These are phyloP conservation scores for Entonaema liquescens DNA, from an alignment of 495 filamentous ascomycete species.

Conservation along the genomic window DNA sequence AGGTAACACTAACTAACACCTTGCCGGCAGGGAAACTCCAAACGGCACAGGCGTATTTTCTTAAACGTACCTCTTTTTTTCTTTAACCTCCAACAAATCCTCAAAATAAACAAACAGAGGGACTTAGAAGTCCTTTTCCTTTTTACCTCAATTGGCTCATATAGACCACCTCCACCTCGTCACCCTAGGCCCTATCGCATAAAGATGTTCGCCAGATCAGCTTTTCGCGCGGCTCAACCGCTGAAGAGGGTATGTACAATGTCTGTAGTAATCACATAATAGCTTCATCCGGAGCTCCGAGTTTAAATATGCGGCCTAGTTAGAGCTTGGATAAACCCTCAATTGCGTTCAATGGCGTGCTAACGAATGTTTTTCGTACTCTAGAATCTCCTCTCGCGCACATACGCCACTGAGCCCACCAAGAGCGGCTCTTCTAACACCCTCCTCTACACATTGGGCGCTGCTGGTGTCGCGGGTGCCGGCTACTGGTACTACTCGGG, in stretches of 20 bases:
- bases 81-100: slow-evolving; percentile 1
- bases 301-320: not conserved
- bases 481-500: slow-evolving; percentile 62
- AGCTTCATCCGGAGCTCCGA: slow-evolving; percentile 28
- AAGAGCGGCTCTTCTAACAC: slow-evolving; percentile 53
- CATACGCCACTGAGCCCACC: slow-evolving; percentile 63
- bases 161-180: not conserved
- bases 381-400: slow-evolving; percentile 53
- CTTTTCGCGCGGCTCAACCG: slow-evolving; percentile 56
- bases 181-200: not conserved
- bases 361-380: not conserved
- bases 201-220: slow-evolving; percentile 58
- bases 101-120: not conserved
- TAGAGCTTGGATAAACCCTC: slow-evolving; percentile 19
- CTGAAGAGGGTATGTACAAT: slow-evolving; percentile 52
- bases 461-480: slow-evolving; percentile 52
- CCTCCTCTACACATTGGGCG: slow-evolving; percentile 53
- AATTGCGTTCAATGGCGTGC: slow-evolving; percentile 38
- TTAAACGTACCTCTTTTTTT: slow-evolving; percentile 1
- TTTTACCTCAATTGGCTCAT: slow-evolving; percentile 18
- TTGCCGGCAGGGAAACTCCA: not conserved
- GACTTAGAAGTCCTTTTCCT: slow-evolving; percentile 1
- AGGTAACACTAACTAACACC: not conserved
- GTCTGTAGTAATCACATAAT: not conserved
- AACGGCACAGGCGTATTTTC: not conserved